Evolutionary conservation across 73 alveolate species (phyloP).

Genomic region (Symbiodinium pilosum): DNA sequence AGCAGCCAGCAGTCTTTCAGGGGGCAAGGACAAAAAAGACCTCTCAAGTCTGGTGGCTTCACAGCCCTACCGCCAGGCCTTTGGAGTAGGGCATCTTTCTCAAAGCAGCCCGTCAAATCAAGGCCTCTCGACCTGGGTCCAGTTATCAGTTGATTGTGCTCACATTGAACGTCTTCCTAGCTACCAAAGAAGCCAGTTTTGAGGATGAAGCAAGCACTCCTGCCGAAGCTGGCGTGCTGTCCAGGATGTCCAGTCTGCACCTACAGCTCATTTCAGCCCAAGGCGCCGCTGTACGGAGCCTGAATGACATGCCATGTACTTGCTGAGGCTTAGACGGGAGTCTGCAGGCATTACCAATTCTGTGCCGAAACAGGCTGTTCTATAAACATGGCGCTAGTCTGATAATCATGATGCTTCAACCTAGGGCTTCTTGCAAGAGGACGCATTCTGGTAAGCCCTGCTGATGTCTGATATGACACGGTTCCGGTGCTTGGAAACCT

Average conservation of each 20-base stretch:
- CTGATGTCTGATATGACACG: no score
- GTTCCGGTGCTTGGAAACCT: no score
- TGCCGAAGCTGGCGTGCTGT: conserved; percentile 62
- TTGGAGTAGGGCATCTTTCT: conserved; percentile 52
- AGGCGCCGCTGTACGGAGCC: no score
- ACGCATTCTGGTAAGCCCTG: not conserved
- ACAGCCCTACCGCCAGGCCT: not conserved
- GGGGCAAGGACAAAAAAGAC: not conserved
- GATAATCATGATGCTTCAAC: no score
- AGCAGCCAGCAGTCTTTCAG: not conserved
- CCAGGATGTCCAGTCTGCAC: not conserved
- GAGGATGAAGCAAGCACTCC: conserved; percentile 23
- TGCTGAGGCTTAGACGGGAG: not conserved
- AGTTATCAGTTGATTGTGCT: not conserved
- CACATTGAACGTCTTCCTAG: no score
- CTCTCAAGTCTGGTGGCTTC: not conserved
- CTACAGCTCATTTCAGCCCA: no score
- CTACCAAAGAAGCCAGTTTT: not conserved
- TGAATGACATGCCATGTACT: no score
- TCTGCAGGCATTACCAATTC: not conserved
- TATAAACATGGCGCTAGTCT: no score
- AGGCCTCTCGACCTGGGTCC: conserved; percentile 45
- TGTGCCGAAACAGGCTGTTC: not conserved
- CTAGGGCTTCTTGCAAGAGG: not conserved
- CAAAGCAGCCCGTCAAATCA: conserved; percentile 64